Evolutionary conservation across 345 rosid genomes (phyloP), one percentile per base, ranked within the genome.

Genomic region (Hibiscus mutabilis): DNA sequence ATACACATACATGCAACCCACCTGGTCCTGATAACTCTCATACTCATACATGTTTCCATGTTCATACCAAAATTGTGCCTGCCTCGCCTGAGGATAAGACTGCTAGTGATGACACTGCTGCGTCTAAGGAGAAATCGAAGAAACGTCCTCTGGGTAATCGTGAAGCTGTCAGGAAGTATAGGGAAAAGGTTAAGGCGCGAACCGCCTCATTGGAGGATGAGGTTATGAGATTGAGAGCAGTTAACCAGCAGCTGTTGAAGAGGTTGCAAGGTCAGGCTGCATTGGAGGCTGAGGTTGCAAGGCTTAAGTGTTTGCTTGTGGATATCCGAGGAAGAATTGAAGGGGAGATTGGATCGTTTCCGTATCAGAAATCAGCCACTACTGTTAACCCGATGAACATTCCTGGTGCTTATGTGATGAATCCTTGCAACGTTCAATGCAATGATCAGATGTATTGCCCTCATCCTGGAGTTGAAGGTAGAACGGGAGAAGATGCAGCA

Each of bases 261-360:
- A 86, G 92, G 80, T 75, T 95, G 84, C 99, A 95, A 76, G 90
- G 90, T 72, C 98, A 90, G 74, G 90, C 91, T 60, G 86, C 83
- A 49, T 81, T 95, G 83, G 99, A 95, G 75, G 91, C 96, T 51
- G 99, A 95, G 88, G 62, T 84, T 60, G 80, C 92, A 0, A 86
- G 99, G 88, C 89, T 95, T 18, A 95, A 95, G 85, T 95, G 98
- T 84, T 81, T 95, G 83, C 97, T 92, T 75, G 98, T 92, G 66
- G 98, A 95, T 69, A 84, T 95, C 8, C 82, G 98, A 63, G 99
- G 99, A 25, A 86, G 99, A 74, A 95, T 95, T 13, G 99, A 95
- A 71, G 98, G 99, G 68, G 99, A 95, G 77, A 95, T 95, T 59
- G 98, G 99, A 22, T 79, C 91, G 19, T 95, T 95, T 73, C 99